Evolutionary conservation across 75 land plant species (phyloP), one percentile per base, ranked within the genome.

Genomic region (Pinus albicaulis): DNA sequence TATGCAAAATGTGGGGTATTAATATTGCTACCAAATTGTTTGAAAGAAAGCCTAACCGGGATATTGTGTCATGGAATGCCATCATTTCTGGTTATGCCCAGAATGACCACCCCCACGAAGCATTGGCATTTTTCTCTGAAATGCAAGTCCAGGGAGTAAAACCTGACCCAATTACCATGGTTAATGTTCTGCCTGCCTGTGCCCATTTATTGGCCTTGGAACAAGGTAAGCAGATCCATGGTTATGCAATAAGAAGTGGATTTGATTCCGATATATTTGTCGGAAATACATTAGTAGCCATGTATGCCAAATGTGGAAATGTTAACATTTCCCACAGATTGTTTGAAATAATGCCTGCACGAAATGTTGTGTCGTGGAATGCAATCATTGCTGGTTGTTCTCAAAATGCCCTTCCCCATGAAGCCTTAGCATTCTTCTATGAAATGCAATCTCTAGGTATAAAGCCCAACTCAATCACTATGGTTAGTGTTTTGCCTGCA

Each of bases 1-100:
- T 83, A 81, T 58, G 61, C 60, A 24, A 75, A 76, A 55, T 80
- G 78, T 76, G 85, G 83, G 22, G 22, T 23, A 17, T 76, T 20
- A 56, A 57, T 13, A 72, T 76, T 48, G 85, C 85, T 14, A 34
- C 24, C 14, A 16, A 61, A 62, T 11, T 79, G 65, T 75, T 78
- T 79, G 53, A 73, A 19, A 61, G 36, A 4, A 76, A 74, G 61
- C 71, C 58, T 63, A 23, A 15, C 15, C n/a, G 41, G 15, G 71
- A 56, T 64, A 16, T 34, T 17, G 57, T 76, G 28, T 62, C 77
- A 55, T 65, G 71, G 81, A 76, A 14, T n/a, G 74, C 81, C 0
- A 52, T 80, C 57, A 56, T 75, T 59, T 60, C 55, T 20, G 77
- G 77, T 3, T 80, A 80, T 53, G 57, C 56, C 10, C 81, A 80